Evolutionary conservation across 305 asterid genomes (phyloP), one percentile per base, ranked within the genome.

Genomic region (Vinca major): DNA sequence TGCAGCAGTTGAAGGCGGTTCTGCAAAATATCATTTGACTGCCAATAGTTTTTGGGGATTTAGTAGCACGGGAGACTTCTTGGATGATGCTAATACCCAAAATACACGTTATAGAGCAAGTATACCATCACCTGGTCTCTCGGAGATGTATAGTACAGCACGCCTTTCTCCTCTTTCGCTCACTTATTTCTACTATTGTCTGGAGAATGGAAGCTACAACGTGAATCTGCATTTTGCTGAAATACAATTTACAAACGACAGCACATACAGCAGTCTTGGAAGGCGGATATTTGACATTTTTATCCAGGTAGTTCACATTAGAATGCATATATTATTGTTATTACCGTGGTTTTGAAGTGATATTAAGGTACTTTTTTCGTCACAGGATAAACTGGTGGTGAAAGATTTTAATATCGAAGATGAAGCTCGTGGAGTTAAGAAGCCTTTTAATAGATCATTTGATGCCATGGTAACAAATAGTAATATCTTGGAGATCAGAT

Each of bases 151-250:
- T 81, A 79, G 66, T 7, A 77, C 86, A 3, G 89, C 98, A 4
- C 96, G 97, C 40, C 85, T 89, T 45, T 87, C 95, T 79, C 96
- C 98, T 61, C 88, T 88, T 62, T 86, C 95, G 3, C 87, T 93
- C 67, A 80, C 96, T 48, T 93, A 93, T 76, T 87, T 87, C 81
- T 89, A 80, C 72, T 89, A 89, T 77, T 93, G 98, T 84, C 71
- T 93, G 90, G 94, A 88, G 80, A 89, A 89, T 13, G 98, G 96
- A 74, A 80, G 69, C 80, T 93, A 92, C 73, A 87, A 79, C n/a
- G 88, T 93, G 73, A 81, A 78, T 78, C 85, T 93, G 71, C 92
- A 89, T 74, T 90, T 93, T 61, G 89, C 97, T 16, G 98, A 93
- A 78, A 79, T 89, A 66, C 70, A 70, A 19, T 90, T 90, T 84